Evolutionary conservation across 2,329 filamentous ascomycete species (phyloP).

Genomic region (Cladosporium phlei): DNA sequence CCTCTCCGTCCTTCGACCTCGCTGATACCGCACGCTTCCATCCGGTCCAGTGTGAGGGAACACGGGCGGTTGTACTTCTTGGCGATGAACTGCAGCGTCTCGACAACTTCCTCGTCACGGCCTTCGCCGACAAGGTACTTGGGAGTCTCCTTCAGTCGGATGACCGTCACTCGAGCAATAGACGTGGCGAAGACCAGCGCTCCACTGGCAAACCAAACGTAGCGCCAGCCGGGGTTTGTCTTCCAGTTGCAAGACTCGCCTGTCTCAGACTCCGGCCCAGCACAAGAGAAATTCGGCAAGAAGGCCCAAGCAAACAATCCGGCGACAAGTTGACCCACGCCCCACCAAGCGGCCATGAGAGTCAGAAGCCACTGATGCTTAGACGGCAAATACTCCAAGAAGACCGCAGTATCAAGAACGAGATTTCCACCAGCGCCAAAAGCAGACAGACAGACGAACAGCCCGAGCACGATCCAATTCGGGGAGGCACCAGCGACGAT

Average conservation of each 20-base stretch:
- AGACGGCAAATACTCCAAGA: conserved; percentile 54
- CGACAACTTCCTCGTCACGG: conserved; percentile 48
- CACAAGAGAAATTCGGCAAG: conserved; percentile 48
- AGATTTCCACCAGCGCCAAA: conserved; percentile 63
- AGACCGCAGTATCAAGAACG: conserved; percentile 58
- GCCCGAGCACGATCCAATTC: conserved; percentile 59
- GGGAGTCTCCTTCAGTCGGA: conserved; percentile 53
- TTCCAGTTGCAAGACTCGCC: conserved; percentile 44
- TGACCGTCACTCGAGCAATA: conserved; percentile 50
- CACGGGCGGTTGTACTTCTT: conserved; percentile 50
- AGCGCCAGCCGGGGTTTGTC: conserved; percentile 56
- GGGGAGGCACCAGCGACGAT: conserved; percentile 64
- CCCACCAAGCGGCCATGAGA: conserved; percentile 57
- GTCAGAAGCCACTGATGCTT: conserved; percentile 62
- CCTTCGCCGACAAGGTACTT: conserved; percentile 54
- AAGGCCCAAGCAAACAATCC: conserved; percentile 54
- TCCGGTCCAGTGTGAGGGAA: conserved; percentile 46
- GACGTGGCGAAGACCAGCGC: conserved; percentile 52
- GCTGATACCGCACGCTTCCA: conserved; percentile 43
- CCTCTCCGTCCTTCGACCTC: conserved; percentile 16
- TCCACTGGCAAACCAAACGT: conserved; percentile 52
- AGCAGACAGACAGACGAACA: conserved; percentile 59
- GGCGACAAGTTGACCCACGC: conserved; percentile 47
- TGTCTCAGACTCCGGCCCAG: conserved; percentile 25
- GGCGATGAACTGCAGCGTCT: conserved; percentile 47